phyloP scores from a whole-genome alignment of 2,329 filamentous ascomycete species.

The Xenosphaeropsis pyriputrescens region DNA sequence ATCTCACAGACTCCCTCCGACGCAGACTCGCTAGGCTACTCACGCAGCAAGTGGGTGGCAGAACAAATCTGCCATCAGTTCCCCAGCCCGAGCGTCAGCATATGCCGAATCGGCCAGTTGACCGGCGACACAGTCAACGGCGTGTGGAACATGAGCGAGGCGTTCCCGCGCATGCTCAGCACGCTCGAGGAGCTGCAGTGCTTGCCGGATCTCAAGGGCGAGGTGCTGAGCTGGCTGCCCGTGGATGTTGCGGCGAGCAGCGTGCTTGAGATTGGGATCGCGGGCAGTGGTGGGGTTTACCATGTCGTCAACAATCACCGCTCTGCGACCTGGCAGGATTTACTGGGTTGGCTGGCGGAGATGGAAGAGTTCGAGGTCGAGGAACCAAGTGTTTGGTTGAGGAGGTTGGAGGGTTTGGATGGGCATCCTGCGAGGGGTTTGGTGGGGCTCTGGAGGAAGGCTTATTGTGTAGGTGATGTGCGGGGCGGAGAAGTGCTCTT shows the following conservation, averaged over 20 bases:
- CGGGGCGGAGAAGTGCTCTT: background rate
- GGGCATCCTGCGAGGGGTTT: background rate
- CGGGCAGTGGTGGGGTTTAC: background rate
- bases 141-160: slow-evolving; percentile 31
- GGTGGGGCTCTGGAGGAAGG: background rate
- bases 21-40: slow-evolving; percentile 35
- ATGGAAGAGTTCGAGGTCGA: background rate
- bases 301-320: background rate
- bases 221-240: slow-evolving; percentile 28
- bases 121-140: slow-evolving; percentile 26
- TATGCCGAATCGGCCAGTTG: slow-evolving; percentile 24
- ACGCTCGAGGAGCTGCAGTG: slow-evolving; percentile 21
- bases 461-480: background rate
- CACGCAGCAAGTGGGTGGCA: slow-evolving; percentile 41
- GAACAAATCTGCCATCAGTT: slow-evolving; percentile 31
- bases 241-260: slow-evolving; percentile 27
- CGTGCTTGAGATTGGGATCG: slow-evolving; percentile 21
- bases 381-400: background rate
- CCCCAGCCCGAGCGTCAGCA: slow-evolving; percentile 1
- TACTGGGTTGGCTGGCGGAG: background rate
- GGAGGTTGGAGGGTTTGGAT: background rate
- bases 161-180: slow-evolving; percentile 31
- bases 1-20: slow-evolving; percentile 24
- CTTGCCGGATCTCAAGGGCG: slow-evolving; percentile 22
- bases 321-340: background rate